These are phyloP conservation scores for Ammopiptanthus mongolicus DNA, from an alignment of 306 rosid genomes.

Conservation along the genomic window DNA sequence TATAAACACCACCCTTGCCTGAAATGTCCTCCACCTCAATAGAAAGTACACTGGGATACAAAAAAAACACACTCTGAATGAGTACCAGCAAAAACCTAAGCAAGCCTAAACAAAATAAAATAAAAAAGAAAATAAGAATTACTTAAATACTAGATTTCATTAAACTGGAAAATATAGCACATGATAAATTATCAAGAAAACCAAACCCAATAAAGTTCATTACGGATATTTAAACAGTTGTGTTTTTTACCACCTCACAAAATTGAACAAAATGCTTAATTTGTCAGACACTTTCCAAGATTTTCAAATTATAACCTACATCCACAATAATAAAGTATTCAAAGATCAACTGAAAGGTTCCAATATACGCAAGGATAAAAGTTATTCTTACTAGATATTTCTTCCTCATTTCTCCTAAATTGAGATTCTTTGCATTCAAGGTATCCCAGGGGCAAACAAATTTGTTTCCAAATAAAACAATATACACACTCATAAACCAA, in stretches of 20 bases:
- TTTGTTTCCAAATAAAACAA: not conserved
- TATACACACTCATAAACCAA: not conserved
- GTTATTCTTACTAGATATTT: not conserved
- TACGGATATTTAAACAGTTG: not conserved
- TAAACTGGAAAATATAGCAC: not conserved
- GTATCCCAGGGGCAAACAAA: not conserved
- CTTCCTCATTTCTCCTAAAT: not conserved
- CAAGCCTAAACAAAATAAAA: not conserved
- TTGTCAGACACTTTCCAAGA: not conserved
- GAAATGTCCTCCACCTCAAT: conserved; percentile 77
- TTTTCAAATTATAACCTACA: not conserved
- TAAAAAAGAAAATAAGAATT: not conserved
- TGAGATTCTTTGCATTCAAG: not conserved
- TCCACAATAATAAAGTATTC: not conserved
- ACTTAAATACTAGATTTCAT: not conserved
- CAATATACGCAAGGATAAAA: not conserved
- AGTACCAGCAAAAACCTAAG: conserved; percentile 16
- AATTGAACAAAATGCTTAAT: not conserved
- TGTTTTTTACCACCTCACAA: not conserved
- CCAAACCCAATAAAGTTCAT: not conserved
- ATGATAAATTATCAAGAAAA: conserved; percentile 2
- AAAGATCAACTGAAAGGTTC: not conserved
- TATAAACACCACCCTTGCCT: conserved; percentile 49
- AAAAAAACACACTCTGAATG: conserved; percentile 13
- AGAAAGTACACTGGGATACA: conserved; percentile 45